Evolutionary conservation across 768 basidiomycete genomes (phyloP), one percentile per base, ranked within the genome.

Genomic region (Mycena crocata): DNA sequence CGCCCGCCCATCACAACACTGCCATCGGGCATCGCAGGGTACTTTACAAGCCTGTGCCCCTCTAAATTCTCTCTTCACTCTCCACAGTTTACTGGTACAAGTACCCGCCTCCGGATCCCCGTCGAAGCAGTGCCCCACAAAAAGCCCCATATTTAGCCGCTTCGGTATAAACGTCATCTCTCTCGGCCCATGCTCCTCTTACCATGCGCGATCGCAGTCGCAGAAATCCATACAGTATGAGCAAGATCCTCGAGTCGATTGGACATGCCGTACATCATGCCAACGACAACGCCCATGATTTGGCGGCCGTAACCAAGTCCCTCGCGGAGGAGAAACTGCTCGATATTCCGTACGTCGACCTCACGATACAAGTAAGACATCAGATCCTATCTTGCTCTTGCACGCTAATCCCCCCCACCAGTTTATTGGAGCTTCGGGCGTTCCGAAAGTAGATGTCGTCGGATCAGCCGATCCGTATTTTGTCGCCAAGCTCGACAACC

Each of bases 381-480:
- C 17, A 13, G 40, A 35, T 32, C 57, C 37, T 15, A n/a, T 52
- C 45, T 37, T 24, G 62, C 13, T 48, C 24, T 21, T 56, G 55
- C 26, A 32, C 52, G 24, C 32, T 28, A 24, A 40, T 46, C 48
- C 44, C 35, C 12, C 62, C 14, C 23, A 15, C 3, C 57, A 90
- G 87, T 93, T 93, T 62, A 91, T 93, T 50, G 89, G 90, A 5
- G 92, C 92, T 7, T 86, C 86, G 19, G 86, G 85, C 1, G 73
- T 94, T 30, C 91, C 92, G 0, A 89, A 84, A 82, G 87, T 91
- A 85, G 91, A 92, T 68, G 84, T 92, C 12, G 83, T 90, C 0
- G 85, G 85, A 0, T 77, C 80, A 14, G 87, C 88, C 0, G 90
- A 93, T 78, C 91, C 92, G 7, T 93, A 91, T 71, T 91, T 93